Conservation (phyloP, 768 basidiomycete species). For the Boletellus ananiceps region DNA sequence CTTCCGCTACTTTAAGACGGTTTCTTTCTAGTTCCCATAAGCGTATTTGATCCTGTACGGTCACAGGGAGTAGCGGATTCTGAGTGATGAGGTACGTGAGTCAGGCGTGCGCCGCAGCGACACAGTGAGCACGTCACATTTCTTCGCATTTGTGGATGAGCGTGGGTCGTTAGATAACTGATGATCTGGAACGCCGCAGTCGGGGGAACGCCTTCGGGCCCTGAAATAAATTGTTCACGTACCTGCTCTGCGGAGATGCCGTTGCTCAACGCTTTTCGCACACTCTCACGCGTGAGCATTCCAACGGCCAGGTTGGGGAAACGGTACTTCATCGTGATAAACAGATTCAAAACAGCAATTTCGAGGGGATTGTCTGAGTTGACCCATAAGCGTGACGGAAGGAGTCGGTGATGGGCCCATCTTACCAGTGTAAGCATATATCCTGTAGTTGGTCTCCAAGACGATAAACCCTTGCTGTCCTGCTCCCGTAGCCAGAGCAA, state of each 20-base stretch:
- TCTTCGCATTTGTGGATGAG: conserved; percentile 97
- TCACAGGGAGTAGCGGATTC: conserved; percentile 93
- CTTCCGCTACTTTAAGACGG: conserved; percentile 82
- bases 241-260: conserved; percentile 98
- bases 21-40: conserved; percentile 97
- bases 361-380: conserved; percentile 85
- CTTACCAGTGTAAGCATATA: conserved; percentile 95
- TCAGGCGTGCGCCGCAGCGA: neutral
- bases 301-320: conserved; percentile 98
- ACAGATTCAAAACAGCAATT: conserved; percentile 92
- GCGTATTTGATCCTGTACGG: conserved; percentile 96
- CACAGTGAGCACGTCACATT: conserved; percentile 50
- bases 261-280: conserved; percentile 88
- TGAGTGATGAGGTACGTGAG: conserved; percentile 32
- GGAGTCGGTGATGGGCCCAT: conserved; percentile 10
- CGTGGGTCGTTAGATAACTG: conserved; percentile 89
- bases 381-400: conserved; percentile 15
- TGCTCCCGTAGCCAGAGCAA: conserved; percentile 43
- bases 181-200: conserved; percentile 65
- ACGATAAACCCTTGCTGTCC: conserved; percentile 88
- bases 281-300: conserved; percentile 90
- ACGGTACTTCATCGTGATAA: conserved; percentile 86
- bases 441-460: conserved; percentile 95
- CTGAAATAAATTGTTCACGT: conserved; percentile 24
- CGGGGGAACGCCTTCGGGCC: conserved; percentile 9